Evolutionary conservation across 2,329 filamentous ascomycete species (phyloP).

Genomic region (Pseudopyricularia cyperi): DNA sequence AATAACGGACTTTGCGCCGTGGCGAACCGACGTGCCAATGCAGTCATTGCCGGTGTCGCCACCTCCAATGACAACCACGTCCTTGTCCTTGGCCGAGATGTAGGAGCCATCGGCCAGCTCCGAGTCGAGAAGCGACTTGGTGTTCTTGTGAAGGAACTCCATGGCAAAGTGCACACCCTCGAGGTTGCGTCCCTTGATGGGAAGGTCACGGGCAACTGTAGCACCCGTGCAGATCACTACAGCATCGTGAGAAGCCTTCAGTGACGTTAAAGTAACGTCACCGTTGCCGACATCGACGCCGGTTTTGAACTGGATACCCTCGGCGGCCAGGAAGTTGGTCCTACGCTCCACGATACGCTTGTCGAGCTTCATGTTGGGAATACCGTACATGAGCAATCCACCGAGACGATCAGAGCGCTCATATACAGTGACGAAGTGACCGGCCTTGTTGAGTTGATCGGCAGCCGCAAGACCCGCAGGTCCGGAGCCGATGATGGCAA

Average conservation of each 20-base stretch:
- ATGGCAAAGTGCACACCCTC: slow-evolving; percentile 92
- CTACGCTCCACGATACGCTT: slow-evolving; percentile 94
- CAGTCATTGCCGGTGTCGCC: slow-evolving; percentile 98
- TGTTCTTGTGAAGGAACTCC: slow-evolving; percentile 96
- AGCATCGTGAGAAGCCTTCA: slow-evolving; percentile 64
- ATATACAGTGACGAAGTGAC: slow-evolving; percentile 79
- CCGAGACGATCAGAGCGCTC: slow-evolving; percentile 85
- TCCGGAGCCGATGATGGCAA: slow-evolving; percentile 84
- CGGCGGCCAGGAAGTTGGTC: slow-evolving; percentile 85
- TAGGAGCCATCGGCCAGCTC: slow-evolving; percentile 72
- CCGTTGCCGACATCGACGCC: slow-evolving; percentile 62
- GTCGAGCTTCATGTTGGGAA: slow-evolving; percentile 99
- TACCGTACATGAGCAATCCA: slow-evolving; percentile 94
- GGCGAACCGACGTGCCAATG: slow-evolving; percentile 90
- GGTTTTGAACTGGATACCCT: slow-evolving; percentile 74
- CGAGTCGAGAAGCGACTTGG: slow-evolving; percentile 91
- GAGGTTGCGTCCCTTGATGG: slow-evolving; percentile 77
- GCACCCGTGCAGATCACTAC: slow-evolving; percentile 88
- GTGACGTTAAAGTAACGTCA: slow-evolving; percentile 55
- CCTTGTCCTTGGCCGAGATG: slow-evolving; percentile 89
- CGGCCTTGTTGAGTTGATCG: slow-evolving; percentile 88
- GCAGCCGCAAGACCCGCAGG: slow-evolving; percentile 82
- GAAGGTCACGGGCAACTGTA: slow-evolving; percentile 83
- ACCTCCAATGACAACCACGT: slow-evolving; percentile 93
- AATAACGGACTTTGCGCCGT: slow-evolving; percentile 88